Conservation (phyloP, 2,329 filamentous ascomycete species). For the Didymella lethalis region DNA sequence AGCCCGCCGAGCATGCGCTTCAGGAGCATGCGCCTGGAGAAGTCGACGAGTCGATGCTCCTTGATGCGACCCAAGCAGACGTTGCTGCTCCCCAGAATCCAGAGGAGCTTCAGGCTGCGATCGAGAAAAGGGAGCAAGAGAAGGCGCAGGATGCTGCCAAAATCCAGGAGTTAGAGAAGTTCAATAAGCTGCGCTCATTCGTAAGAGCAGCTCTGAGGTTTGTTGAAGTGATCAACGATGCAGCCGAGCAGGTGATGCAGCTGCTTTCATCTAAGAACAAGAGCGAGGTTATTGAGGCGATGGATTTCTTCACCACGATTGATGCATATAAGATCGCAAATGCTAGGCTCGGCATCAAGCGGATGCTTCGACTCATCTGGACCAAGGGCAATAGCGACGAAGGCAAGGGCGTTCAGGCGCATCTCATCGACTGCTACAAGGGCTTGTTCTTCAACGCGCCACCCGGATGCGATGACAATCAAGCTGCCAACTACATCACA, state of each 20-base stretch:
- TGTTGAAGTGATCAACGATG: constrained; percentile 87
- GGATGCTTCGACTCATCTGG: constrained; percentile 98
- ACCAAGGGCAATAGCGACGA: constrained; percentile 99
- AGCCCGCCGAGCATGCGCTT: constrained; percentile 78
- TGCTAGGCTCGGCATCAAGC: constrained; percentile 87
- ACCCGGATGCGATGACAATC: constrained; percentile 83
- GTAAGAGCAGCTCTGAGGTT: constrained; percentile 94
- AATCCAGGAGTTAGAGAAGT: constrained; percentile 84
- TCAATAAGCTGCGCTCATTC: constrained; percentile 88
- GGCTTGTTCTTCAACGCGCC: constrained; percentile 96
- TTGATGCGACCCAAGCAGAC: constrained; percentile 85
- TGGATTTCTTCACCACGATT: constrained; percentile 96
- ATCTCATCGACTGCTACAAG: constrained; percentile 96
- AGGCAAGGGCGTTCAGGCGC: constrained; percentile 95
- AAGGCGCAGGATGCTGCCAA: constrained; percentile 73
- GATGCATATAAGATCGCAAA: constrained; percentile 97
- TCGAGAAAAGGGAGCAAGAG: constrained; percentile 63
- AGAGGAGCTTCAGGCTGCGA: constrained; percentile 74
- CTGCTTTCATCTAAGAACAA: constrained; percentile 95
- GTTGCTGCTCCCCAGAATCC: constrained; percentile 55
- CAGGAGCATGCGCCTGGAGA: constrained; percentile 71
- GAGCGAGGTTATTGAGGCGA: constrained; percentile 97
- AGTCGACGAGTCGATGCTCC: constrained; percentile 79
- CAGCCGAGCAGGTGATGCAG: constrained; percentile 82
- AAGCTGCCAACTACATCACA: constrained; percentile 93